A percentile compares a stretch with the other conserved stretches of the same genome.
These are phyloP conservation scores for Paragyromitra xinjiangensis DNA, from an alignment of 495 filamentous ascomycete genomes.

Conservation along the genomic window DNA sequence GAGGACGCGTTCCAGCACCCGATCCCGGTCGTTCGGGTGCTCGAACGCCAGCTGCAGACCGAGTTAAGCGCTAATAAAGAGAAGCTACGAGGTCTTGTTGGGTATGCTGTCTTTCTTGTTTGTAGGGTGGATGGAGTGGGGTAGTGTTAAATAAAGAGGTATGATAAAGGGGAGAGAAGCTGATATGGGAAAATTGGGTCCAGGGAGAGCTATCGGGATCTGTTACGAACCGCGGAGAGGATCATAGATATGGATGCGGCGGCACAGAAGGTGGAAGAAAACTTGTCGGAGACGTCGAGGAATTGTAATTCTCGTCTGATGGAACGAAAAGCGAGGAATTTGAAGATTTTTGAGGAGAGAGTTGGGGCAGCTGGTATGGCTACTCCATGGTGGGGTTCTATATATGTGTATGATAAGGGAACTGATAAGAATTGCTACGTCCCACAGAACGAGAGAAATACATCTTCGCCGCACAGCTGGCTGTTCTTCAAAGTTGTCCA, in stretches of 20 bases:
- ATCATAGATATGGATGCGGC: constrained; percentile 88
- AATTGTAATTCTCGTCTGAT: constrained; percentile 79
- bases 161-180: neutral
- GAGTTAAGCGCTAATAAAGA: constrained; percentile 80
- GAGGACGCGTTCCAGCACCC: constrained; percentile 58
- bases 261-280: constrained; percentile 76
- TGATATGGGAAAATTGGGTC: neutral
- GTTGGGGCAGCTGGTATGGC: constrained; percentile 63
- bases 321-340: constrained; percentile 71
- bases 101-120: constrained; percentile 64
- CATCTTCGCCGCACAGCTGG: constrained; percentile 69
- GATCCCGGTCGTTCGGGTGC: constrained; percentile 69
- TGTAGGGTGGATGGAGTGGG: neutral
- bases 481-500: constrained; percentile 70
- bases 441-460: constrained; percentile 64
- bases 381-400: neutral
- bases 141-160: neutral
- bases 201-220: constrained; percentile 87
- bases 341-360: constrained; percentile 67
- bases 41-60: constrained; percentile 66
- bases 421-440: constrained; percentile 55
- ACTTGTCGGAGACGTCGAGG: constrained; percentile 74
- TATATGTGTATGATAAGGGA: constrained; percentile 36
- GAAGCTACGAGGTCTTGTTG: constrained; percentile 88
- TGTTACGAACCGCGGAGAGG: constrained; percentile 88